A percentile compares a stretch with the other conserved stretches of the same genome.
phyloP scores from a whole-genome alignment of 2,329 filamentous ascomycete genomes.

The Westerdykella sp. region DNA sequence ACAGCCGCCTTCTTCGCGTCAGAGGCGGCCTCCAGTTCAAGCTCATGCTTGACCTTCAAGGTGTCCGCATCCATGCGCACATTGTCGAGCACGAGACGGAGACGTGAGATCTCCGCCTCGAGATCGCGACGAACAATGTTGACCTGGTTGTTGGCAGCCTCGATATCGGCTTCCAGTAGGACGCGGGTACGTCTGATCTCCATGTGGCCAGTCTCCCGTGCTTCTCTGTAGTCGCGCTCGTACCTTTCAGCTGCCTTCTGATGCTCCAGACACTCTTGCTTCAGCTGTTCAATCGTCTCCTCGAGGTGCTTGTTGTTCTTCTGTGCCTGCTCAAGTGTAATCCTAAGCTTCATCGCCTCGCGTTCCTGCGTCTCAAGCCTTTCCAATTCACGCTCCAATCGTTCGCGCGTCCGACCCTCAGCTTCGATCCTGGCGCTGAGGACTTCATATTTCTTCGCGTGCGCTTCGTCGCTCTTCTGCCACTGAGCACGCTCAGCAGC shows the following conservation, averaged over 20 bases:
- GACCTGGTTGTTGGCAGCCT: constrained; percentile 77
- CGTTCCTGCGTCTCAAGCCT: constrained; percentile 55
- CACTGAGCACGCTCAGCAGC: constrained; percentile 75
- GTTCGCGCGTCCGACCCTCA: constrained; percentile 39
- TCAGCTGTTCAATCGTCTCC: constrained; percentile 47
- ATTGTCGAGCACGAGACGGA: constrained; percentile 70
- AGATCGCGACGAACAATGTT: constrained; percentile 76
- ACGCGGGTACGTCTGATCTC: constrained; percentile 77
- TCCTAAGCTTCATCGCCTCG: constrained; percentile 69
- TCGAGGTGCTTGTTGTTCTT: constrained; percentile 61
- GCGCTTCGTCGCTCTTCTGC: constrained; percentile 60
- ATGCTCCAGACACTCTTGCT: constrained; percentile 64
- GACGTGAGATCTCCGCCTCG: constrained; percentile 67
- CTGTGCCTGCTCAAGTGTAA: constrained; percentile 59
- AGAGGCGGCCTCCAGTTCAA: constrained; percentile 75
- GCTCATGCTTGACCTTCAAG: constrained; percentile 71
- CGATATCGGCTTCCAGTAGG: constrained; percentile 73
- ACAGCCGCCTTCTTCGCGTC: constrained; percentile 59
- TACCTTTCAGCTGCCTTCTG: constrained; percentile 62
- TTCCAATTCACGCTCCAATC: constrained; percentile 44
- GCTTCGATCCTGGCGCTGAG: constrained; percentile 48
- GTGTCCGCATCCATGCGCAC: constrained; percentile 74
- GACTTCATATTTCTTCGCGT: constrained; percentile 49
- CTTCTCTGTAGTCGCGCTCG: constrained; percentile 78
- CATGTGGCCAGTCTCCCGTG: constrained; percentile 67